These are phyloP conservation scores for Aspergillus bertholletiae DNA, from an alignment of 495 filamentous ascomycete genomes.

Conservation along the genomic window DNA sequence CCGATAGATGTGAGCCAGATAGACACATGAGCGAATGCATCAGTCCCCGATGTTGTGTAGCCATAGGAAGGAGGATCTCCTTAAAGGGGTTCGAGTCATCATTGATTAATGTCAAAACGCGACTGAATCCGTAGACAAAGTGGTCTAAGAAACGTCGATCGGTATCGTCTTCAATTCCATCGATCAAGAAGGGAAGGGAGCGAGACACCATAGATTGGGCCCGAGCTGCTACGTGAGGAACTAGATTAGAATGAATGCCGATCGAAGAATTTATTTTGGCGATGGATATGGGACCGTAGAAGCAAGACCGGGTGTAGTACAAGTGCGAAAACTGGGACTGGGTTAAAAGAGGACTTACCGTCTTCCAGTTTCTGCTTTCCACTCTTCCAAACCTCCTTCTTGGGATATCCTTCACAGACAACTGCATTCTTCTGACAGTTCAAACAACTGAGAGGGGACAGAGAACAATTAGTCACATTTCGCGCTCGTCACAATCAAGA, in stretches of 20 bases:
- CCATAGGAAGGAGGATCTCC: slow-evolving; percentile 82
- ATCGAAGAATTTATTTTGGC: not conserved
- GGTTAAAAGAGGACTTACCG: slow-evolving; percentile 45
- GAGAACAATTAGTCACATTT: slow-evolving; percentile 1
- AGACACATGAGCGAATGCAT: slow-evolving; percentile 93
- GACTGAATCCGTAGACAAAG: slow-evolving; percentile 76
- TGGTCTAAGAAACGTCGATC: slow-evolving; percentile 84
- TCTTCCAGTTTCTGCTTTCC: slow-evolving; percentile 73
- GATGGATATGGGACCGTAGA: too few relatives aligned
- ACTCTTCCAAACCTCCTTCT: slow-evolving; percentile 82
- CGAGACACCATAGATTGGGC: slow-evolving; percentile 49
- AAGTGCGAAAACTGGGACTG: not conserved
- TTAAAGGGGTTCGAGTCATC: slow-evolving; percentile 88
- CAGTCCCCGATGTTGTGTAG: slow-evolving; percentile 74
- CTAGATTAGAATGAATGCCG: not conserved
- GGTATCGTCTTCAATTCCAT: slow-evolving; percentile 80
- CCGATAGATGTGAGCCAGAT: slow-evolving; percentile 73
- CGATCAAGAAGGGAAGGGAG: slow-evolving; percentile 72
- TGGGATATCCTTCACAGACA: slow-evolving; percentile 89
- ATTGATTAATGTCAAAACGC: slow-evolving; percentile 77
- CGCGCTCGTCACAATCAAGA: slow-evolving; percentile 2
- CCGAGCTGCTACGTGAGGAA: slow-evolving; percentile 18
- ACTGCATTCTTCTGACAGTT: slow-evolving; percentile 95
- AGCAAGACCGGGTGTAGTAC: too few relatives aligned
- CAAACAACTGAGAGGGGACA: slow-evolving; percentile 50